These are phyloP conservation scores for Alternaria triticimaculans DNA, from an alignment of 2,329 filamentous ascomycete species.

Conservation along the genomic window DNA sequence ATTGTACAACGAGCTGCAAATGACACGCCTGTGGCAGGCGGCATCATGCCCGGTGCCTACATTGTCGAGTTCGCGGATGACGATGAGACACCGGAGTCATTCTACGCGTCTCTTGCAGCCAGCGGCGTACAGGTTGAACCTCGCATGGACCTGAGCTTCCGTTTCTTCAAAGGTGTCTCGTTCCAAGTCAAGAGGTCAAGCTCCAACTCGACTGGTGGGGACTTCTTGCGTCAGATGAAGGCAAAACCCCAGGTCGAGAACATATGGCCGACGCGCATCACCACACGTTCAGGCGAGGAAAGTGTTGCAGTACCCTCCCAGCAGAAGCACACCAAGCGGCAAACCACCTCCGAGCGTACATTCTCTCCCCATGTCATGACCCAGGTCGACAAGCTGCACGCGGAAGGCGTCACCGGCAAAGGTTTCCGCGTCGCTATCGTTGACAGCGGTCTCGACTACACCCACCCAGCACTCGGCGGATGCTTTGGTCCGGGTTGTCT, in stretches of 20 bases:
- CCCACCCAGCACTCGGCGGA: conserved; percentile 68
- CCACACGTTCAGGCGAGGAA: background rate
- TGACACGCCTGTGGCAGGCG: background rate
- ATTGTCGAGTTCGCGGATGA: conserved; percentile 27
- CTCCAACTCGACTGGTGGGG: conserved; percentile 3
- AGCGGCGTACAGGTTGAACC: conserved; percentile 16
- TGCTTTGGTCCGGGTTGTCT: conserved; percentile 67
- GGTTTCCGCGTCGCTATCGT: conserved; percentile 55
- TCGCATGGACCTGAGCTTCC: conserved; percentile 25
- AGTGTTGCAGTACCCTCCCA: background rate
- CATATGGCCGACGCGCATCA: conserved; percentile 22
- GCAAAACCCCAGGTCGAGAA: conserved; percentile 2
- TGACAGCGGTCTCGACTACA: conserved; percentile 61
- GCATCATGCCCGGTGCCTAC: conserved; percentile 12
- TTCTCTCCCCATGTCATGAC: conserved; percentile 43
- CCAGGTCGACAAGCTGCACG: conserved; percentile 49
- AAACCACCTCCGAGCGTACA: conserved; percentile 1
- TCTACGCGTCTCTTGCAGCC: conserved; percentile 18
- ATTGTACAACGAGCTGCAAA: background rate
- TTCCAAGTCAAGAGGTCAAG: conserved; percentile 17
- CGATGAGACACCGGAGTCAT: conserved; percentile 13
- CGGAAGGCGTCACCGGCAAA: conserved; percentile 54
- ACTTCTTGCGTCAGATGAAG: conserved; percentile 1
- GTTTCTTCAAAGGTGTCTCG: conserved; percentile 25
- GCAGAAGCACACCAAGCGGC: conserved; percentile 13